Evolutionary conservation across 177 flowering plant species (phyloP), one percentile per base, ranked within the genome.

Genomic region (Tripterygium wilfordii): DNA sequence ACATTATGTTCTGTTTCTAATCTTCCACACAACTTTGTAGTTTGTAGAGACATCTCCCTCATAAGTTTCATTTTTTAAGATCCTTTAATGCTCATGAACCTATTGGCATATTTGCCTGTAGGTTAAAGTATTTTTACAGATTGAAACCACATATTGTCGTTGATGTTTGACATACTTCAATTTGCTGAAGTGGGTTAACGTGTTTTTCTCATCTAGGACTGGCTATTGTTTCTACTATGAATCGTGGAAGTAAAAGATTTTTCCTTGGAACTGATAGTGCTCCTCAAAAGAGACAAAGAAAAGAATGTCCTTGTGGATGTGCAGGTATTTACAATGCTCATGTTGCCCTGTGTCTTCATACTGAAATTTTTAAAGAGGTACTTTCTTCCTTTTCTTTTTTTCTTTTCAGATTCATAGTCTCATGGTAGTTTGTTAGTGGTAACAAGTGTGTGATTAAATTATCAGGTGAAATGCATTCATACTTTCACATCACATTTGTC

Each of bases 261-360:
- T 94, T 94, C 63, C 89, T 87, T 33, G 99, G 97, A 57, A 94
- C 99, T 61, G 99, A 94, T 62, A 94, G 97, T 70, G 99, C 97
- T 55, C 99, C 99, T 28, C 99, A 94, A 64, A 97, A 89, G 58
- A 79, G 74, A 66, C 52, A 47, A 46, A 66, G 60, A 15, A 94
- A 94, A 61, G 97, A 89, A 67, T 59, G 79, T 47, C 36, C 95
- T 21, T 89, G 92, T 63, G 97, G 99, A 45, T 94, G 97, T 74
- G 99, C 99, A 33, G 99, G 97, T 36, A 81, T 89, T 55, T 94
- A 75, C 54, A 94, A 68, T 64, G 79, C 99, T 15, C 90, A 95
- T 20, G 85, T 89, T 43, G 95, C 99, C 23, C 55, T 94, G 41
- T 71, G 96, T 41, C 61, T 82, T 10, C 89, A 87, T 57, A 85